phyloP scores from a whole-genome alignment of 2,329 filamentous ascomycete genomes.

The Colletotrichum sp. region DNA sequence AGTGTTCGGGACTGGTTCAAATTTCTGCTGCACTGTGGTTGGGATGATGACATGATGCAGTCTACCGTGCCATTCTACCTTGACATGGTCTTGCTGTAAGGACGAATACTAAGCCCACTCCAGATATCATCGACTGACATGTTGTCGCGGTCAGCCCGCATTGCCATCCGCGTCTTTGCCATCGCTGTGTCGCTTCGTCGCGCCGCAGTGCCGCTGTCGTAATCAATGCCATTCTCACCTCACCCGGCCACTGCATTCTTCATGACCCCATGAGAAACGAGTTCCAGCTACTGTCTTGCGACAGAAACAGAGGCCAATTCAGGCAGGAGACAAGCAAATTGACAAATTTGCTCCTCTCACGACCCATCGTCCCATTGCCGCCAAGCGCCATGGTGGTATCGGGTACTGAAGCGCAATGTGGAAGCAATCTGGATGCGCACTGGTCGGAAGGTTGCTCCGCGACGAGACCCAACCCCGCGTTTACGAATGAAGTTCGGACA shows the following conservation, averaged over 20 bases:
- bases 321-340: neutral
- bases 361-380: neutral
- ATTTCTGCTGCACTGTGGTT: neutral
- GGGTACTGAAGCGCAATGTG: neutral
- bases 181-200: neutral
- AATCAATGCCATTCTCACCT: neutral
- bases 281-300: neutral
- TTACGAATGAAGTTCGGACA: neutral
- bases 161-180: neutral
- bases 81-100: neutral
- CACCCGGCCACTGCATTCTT: neutral
- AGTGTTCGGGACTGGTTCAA: neutral
- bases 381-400: neutral
- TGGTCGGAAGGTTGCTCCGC: neutral
- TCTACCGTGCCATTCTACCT: neutral
- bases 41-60: neutral
- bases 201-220: neutral
- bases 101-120: neutral
- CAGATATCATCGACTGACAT: neutral
- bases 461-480: neutral
- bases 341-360: neutral
- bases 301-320: neutral
- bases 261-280: neutral
- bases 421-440: neutral
- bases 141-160: neutral